Evolutionary conservation across 2,329 filamentous ascomycete genomes (phyloP), one percentile per base, ranked within the genome.

Genomic region (Xylariaceae sp.): DNA sequence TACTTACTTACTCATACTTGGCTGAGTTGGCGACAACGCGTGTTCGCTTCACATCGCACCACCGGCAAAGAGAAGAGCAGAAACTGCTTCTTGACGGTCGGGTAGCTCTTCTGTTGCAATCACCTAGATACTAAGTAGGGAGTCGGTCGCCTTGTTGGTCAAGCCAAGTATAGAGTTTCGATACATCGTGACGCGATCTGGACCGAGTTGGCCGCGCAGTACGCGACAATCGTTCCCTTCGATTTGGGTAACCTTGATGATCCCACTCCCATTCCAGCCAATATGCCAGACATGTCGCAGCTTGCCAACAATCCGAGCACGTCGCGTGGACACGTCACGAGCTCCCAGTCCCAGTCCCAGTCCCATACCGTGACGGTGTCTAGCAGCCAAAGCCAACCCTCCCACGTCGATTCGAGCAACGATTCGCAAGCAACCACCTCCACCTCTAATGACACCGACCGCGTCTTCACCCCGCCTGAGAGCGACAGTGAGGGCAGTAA

Each of bases 371-470:
- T n/a, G n/a, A n/a, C n/a, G n/a, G 43, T 50, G 21, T 39, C 63
- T 19, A 51, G 57, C 47, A 66, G 58, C 57, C 67, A 68, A 23
- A 67, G 53, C 41, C 68, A 65, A 41, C 57, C 59, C 24, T 53
- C 62, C 56, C 66, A 66, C n/a, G n/a, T n/a, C 56, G 61, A 69
- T 53, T 76, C 75, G 14, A 75, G 72, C 65, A 73, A 74, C 68
- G 74, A 76, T 57, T 80, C 77, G 4, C 78, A 81, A 67, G 75
- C 74, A 29, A 80, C 79, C 12, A 74, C 67, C 17, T 73, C 74
- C 46, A 73, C 74, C 44, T 72, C 73, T 17, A 75, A 73, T 33
- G 74, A 77, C 55, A 70, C 71, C 44, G 75, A 78, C 63, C 72
- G 69, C 63, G 72, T 78, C 56, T 78, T 79, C 63, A 78, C 76